These are phyloP conservation scores for Simmondsia chinensis DNA, from an alignment of 148 eudicot genomes.

Conservation along the genomic window DNA sequence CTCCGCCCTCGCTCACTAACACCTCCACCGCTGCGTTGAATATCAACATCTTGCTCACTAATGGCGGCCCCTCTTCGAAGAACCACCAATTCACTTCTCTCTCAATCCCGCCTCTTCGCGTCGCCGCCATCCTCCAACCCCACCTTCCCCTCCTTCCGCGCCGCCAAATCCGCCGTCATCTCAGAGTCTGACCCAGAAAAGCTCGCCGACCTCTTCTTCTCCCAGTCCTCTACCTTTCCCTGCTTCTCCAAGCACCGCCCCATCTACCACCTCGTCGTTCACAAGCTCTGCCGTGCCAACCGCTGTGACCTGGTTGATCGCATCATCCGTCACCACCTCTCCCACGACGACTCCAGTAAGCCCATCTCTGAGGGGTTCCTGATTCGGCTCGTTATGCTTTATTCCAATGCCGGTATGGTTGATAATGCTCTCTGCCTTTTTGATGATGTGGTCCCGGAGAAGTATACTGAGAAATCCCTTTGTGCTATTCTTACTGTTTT, in stretches of 20 bases:
- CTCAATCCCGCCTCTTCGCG: not conserved
- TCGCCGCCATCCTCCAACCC: not conserved
- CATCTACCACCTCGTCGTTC: conserved; percentile 15
- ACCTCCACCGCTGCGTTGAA: no score
- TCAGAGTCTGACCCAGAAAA: conserved; percentile 17
- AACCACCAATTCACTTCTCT: not conserved
- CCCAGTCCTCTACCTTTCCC: conserved; percentile 14
- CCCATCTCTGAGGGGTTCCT: conserved; percentile 14
- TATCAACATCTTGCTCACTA: no score
- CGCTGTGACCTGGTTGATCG: conserved; percentile 15
- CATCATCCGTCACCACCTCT: conserved; percentile 1
- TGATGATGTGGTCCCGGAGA: conserved; percentile 1
- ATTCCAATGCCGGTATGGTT: conserved; percentile 22
- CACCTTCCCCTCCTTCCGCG: conserved; percentile 16
- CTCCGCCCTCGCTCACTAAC: no score
- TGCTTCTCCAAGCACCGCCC: conserved; percentile 19
- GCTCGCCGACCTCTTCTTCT: conserved; percentile 14
- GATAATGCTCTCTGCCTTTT: conserved; percentile 17
- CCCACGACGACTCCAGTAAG: not conserved
- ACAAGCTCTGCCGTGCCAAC: conserved; percentile 12
- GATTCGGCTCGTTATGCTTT: conserved; percentile 16
- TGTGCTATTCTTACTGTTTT: conserved; percentile 19
- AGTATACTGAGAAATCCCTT: conserved; percentile 9
- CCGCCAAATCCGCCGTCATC: conserved; percentile 16
- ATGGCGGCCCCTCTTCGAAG: conserved; percentile 10